Conservation (phyloP, 1,139 yeast genomes). For the Geotrichum citri-aurantii region DNA sequence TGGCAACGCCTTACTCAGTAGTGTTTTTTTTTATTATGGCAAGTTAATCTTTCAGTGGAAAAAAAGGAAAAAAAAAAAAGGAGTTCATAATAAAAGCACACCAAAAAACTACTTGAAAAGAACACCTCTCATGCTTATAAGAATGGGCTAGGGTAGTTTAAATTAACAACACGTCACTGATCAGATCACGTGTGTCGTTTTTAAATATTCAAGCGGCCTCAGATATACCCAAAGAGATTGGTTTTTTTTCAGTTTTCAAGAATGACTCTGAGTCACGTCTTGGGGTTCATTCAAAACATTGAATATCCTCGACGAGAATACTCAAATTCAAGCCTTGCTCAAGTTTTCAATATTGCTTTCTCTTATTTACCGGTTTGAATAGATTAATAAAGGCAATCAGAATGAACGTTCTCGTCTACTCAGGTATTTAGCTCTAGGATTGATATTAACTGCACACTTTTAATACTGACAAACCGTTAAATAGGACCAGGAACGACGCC, state of each 20-base stretch:
- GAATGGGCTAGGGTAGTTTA: not conserved
- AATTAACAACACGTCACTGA: conserved; percentile 11
- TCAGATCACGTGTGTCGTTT: not conserved
- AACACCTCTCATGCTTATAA: not conserved
- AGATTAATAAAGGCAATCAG: not conserved
- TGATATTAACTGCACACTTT: not conserved
- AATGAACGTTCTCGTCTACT: conserved; percentile 78
- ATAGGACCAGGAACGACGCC: conserved; percentile 78
- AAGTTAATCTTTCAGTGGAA: not conserved
- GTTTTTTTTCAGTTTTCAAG: not conserved
- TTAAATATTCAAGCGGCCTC: not conserved
- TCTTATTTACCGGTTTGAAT: not conserved
- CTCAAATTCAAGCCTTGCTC: not conserved
- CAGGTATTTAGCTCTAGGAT: conserved; percentile 37
- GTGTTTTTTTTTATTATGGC: not conserved
- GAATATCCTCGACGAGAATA: not conserved
- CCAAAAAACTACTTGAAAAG: not conserved
- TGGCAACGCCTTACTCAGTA: not conserved
- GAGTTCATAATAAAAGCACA: not conserved
- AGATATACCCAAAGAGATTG: not conserved
- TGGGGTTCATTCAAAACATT: not conserved
- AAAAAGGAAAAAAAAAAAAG: not conserved
- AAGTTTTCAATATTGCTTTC: not conserved
- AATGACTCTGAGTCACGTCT: conserved; percentile 2
- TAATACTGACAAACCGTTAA: not conserved